Percentiles rank a stretch among this genome's conserved stretches.
Conservation (phyloP, 148 eudicot genomes). For the Persicaria maculosa region DNA sequence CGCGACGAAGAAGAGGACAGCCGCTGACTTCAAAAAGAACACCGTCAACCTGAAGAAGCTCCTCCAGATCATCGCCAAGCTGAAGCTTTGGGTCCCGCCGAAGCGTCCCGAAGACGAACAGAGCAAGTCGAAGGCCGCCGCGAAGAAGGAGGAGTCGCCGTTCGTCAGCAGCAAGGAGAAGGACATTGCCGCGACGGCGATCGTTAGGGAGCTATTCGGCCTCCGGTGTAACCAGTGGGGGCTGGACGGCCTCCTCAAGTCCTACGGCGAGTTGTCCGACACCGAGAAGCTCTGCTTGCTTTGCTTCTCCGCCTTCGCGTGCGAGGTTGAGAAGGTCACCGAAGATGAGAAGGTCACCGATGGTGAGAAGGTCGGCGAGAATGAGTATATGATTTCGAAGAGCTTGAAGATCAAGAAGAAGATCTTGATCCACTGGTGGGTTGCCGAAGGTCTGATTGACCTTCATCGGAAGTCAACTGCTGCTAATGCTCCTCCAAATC, state of each 20-base stretch:
- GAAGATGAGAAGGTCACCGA: neutral
- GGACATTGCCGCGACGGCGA: conserved; percentile 2
- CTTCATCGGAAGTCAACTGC: neutral
- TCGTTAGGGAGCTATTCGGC: conserved; percentile 4
- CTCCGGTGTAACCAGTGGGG: conserved; percentile 10
- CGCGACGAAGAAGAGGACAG: neutral
- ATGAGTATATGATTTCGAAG: neutral
- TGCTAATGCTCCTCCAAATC: neutral
- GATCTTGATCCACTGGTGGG: conserved; percentile 37
- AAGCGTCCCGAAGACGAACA: neutral
- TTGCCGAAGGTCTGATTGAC: conserved; percentile 33
- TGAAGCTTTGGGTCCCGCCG: conserved; percentile 11
- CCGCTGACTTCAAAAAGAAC: neutral
- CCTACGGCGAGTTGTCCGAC: neutral
- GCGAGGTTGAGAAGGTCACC: neutral
- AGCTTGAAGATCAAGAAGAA: conserved; percentile 22
- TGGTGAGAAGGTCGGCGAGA: too few species aligned
- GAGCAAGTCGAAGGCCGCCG: neutral
- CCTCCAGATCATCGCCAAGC: conserved; percentile 8
- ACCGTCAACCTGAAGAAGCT: conserved; percentile 5
- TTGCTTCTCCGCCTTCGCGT: neutral
- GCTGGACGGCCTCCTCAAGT: neutral
- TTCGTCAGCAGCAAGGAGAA: conserved; percentile 10
- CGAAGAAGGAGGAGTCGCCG: conserved; percentile 5
- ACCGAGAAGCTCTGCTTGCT: conserved; percentile 3